phyloP scores from a whole-genome alignment of 108 stramenopile genomes.

The Licmophora abbreviata region DNA sequence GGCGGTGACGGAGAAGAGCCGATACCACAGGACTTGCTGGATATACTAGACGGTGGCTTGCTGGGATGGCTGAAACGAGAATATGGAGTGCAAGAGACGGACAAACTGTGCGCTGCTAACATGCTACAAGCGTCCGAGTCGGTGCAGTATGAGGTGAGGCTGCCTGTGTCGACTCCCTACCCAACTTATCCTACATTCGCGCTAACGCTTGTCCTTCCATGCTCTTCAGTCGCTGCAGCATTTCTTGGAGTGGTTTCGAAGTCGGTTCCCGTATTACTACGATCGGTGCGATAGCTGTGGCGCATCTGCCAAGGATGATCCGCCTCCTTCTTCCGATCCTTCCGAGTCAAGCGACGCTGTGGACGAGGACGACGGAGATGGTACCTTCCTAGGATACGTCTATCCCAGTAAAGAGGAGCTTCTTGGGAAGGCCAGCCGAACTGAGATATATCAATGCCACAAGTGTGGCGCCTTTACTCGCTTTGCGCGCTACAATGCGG shows the following conservation, averaged over 20 bases:
- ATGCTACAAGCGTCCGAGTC: neutral
- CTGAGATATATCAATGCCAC: slow-evolving; percentile 51
- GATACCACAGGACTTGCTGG: no score
- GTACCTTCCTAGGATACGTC: slow-evolving; percentile 49
- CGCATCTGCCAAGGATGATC: slow-evolving; percentile 40
- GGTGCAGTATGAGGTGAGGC: slow-evolving; percentile 17
- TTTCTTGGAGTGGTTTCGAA: slow-evolving; percentile 55
- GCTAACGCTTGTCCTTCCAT: no score
- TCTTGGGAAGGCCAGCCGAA: slow-evolving; percentile 41
- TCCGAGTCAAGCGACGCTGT: slow-evolving; percentile 5
- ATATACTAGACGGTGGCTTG: slow-evolving; percentile 2
- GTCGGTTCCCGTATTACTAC: slow-evolving; percentile 49
- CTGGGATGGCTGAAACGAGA: slow-evolving; percentile 35
- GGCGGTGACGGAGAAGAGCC: no score
- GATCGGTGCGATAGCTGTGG: slow-evolving; percentile 47
- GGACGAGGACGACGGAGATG: slow-evolving; percentile 14
- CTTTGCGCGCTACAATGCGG: slow-evolving; percentile 60
- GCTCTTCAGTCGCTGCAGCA: slow-evolving; percentile 15
- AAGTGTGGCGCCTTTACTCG: slow-evolving; percentile 39
- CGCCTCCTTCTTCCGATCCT: neutral
- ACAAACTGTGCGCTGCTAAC: slow-evolving; percentile 13
- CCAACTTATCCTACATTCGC: no score
- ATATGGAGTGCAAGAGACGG: slow-evolving; percentile 32
- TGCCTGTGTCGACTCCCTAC: no score
- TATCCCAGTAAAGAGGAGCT: slow-evolving; percentile 25